These are phyloP conservation scores for Arthrobotrys megalospora DNA, from an alignment of 2,329 filamentous ascomycete species.

Conservation along the genomic window DNA sequence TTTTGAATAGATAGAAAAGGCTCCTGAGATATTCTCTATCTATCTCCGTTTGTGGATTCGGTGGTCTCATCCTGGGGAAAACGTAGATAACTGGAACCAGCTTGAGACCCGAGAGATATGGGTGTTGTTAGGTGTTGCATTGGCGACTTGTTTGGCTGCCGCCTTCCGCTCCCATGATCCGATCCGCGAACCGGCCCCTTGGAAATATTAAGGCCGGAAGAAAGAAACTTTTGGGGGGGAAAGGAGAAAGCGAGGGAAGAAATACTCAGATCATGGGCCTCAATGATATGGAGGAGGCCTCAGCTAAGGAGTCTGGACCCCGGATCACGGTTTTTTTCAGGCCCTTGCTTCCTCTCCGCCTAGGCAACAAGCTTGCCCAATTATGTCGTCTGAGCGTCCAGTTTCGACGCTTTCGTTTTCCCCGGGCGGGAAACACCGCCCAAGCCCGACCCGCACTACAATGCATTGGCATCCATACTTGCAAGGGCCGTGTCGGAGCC, in stretches of 20 bases:
- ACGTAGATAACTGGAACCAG: conserved; percentile 57
- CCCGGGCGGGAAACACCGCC: not conserved
- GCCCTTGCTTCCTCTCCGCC: conserved; percentile 14
- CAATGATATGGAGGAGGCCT: not conserved
- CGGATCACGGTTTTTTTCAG: not conserved
- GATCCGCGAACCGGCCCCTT: conserved; percentile 2
- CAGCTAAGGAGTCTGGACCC: not conserved
- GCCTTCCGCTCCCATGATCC: conserved; percentile 1
- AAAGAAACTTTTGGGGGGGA: not conserved
- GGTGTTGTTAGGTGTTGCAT: conserved; percentile 24
- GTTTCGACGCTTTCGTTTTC: conserved; percentile 2
- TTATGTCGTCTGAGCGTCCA: conserved; percentile 10
- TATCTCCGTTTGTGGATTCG: conserved; percentile 40
- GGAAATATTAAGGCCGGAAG: conserved; percentile 1
- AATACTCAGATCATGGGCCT: conserved; percentile 10
- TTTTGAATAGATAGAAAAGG: conserved; percentile 40
- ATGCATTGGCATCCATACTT: too few species aligned
- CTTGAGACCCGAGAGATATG: conserved; percentile 69
- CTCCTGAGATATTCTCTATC: conserved; percentile 45
- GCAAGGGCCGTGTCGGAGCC: too few species aligned
- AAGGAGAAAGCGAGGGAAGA: not conserved
- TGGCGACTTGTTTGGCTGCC: not conserved
- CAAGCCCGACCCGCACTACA: too few species aligned
- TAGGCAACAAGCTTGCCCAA: conserved; percentile 2
- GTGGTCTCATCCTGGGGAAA: conserved; percentile 24